phyloP scores from a whole-genome alignment of 768 basidiomycete genomes.

The Lentinula boryana region DNA sequence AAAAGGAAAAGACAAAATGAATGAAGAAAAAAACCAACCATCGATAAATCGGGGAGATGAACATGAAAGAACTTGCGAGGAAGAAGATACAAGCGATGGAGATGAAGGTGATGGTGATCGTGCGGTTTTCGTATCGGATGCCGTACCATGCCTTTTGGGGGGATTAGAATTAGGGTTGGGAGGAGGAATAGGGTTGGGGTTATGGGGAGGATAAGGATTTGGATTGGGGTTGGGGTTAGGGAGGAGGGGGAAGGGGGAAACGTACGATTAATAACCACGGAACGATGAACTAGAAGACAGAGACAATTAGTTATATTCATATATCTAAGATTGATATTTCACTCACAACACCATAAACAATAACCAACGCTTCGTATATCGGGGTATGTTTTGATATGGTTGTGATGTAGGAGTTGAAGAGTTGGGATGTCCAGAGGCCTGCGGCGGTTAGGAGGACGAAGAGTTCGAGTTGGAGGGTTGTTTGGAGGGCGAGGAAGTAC shows the following conservation, averaged over 20 bases:
- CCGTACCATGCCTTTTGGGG: slow-evolving; percentile 50
- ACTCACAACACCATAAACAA: slow-evolving; percentile 38
- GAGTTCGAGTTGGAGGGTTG: slow-evolving; percentile 47
- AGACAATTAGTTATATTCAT: too few relatives aligned
- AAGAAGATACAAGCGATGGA: slow-evolving; percentile 30
- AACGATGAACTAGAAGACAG: slow-evolving; percentile 31
- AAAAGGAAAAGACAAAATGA: too few relatives aligned
- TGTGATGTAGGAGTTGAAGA: slow-evolving; percentile 43
- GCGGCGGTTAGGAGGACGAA: slow-evolving; percentile 45
- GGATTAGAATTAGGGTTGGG: too few relatives aligned
- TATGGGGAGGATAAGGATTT: too few relatives aligned
- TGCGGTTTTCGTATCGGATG: slow-evolving; percentile 39
- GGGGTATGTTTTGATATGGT: slow-evolving; percentile 33
- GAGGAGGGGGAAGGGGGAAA: neutral
- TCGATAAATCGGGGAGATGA: slow-evolving; percentile 12
- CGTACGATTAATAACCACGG: slow-evolving; percentile 50
- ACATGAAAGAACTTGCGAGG: slow-evolving; percentile 36
- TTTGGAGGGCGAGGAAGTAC: slow-evolving; percentile 49
- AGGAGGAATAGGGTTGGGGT: too few relatives aligned
- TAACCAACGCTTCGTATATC: slow-evolving; percentile 39
- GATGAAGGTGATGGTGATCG: slow-evolving; percentile 37
- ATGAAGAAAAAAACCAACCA: neutral
- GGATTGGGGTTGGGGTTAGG: too few relatives aligned
- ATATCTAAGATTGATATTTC: too few relatives aligned
- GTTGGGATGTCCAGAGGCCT: slow-evolving; percentile 52